These are phyloP conservation scores for Rhodocollybia butyracea DNA, from an alignment of 768 basidiomycete genomes.

Conservation along the genomic window DNA sequence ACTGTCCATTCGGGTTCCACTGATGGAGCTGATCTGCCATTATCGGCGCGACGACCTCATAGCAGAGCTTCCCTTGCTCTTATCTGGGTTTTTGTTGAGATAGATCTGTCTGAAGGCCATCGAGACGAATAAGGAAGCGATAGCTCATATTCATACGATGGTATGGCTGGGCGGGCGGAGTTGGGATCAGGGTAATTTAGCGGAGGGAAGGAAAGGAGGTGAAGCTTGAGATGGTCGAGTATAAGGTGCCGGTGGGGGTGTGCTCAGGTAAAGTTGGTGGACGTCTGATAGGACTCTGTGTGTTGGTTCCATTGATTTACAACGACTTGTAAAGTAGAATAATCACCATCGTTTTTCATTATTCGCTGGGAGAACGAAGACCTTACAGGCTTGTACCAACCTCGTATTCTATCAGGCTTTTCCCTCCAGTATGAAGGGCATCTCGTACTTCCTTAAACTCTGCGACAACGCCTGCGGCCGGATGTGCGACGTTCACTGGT, in stretches of 20 bases:
- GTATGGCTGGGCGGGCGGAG: conserved; percentile 45
- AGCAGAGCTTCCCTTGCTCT: conserved; percentile 49
- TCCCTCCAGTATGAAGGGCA: too few species aligned
- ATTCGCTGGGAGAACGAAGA: too few species aligned
- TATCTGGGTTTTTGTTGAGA: conserved; percentile 42
- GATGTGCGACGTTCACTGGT: too few species aligned
- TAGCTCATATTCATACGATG: conserved; percentile 36
- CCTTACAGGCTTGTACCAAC: too few species aligned
- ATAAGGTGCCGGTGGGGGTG: conserved; percentile 85
- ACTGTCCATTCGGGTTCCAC: conserved; percentile 5
- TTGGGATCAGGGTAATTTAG: conserved; percentile 50
- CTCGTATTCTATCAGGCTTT: too few species aligned
- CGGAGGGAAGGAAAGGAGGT: conserved; percentile 53
- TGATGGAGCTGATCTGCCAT: conserved; percentile 7
- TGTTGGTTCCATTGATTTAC: not conserved
- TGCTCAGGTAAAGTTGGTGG: conserved; percentile 90
- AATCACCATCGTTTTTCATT: too few species aligned
- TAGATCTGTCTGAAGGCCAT: conserved; percentile 29
- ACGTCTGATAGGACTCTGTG: conserved; percentile 42
- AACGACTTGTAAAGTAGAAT: too few species aligned
- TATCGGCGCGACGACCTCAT: conserved; percentile 33
- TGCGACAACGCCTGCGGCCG: too few species aligned
- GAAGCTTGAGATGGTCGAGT: conserved; percentile 85
- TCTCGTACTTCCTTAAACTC: too few species aligned
- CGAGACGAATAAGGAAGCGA: conserved; percentile 37